These are phyloP conservation scores for Aspergillus homomorphus DNA, from an alignment of 495 filamentous ascomycete genomes.

Conservation along the genomic window DNA sequence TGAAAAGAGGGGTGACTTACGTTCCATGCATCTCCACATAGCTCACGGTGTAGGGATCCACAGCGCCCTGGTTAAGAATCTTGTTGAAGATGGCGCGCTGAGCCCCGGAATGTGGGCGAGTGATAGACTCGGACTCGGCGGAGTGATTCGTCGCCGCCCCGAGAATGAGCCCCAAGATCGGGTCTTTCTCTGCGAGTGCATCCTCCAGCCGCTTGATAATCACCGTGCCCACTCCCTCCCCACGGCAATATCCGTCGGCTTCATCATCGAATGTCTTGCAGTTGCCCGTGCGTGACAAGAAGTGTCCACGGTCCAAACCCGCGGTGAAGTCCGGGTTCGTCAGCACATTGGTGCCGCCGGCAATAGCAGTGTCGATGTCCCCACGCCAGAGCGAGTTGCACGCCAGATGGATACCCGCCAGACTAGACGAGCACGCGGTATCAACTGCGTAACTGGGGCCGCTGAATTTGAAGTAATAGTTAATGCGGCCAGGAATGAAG, in stretches of 20 bases:
- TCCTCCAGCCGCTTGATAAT: conserved; percentile 46
- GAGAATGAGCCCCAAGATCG: conserved; percentile 38
- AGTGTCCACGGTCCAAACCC: conserved; percentile 79
- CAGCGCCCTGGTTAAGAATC: conserved; percentile 42
- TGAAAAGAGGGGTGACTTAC: too few species aligned
- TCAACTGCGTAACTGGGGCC: conserved; percentile 84
- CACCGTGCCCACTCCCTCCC: conserved; percentile 42
- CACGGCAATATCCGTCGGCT: conserved; percentile 71
- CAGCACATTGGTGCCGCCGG: conserved; percentile 76
- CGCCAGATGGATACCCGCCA: conserved; percentile 79
- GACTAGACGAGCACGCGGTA: conserved; percentile 84
- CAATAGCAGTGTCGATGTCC: conserved; percentile 81
- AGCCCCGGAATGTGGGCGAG: conserved; percentile 48
- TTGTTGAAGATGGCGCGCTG: conserved; percentile 44
- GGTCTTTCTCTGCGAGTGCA: conserved; percentile 45
- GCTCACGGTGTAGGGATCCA: conserved; percentile 48
- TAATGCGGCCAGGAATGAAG: conserved; percentile 84
- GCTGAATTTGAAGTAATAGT: conserved; percentile 83
- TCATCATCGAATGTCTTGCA: conserved; percentile 67
- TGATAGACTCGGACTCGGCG: conserved; percentile 42
- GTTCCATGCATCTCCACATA: conserved; percentile 53
- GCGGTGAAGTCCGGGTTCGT: conserved; percentile 87
- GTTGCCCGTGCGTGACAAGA: conserved; percentile 64
- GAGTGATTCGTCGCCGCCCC: conserved; percentile 42
- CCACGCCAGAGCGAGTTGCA: conserved; percentile 77